Conservation (phyloP, 2,329 filamentous ascomycete genomes). For the Akanthomyces muscarius region DNA sequence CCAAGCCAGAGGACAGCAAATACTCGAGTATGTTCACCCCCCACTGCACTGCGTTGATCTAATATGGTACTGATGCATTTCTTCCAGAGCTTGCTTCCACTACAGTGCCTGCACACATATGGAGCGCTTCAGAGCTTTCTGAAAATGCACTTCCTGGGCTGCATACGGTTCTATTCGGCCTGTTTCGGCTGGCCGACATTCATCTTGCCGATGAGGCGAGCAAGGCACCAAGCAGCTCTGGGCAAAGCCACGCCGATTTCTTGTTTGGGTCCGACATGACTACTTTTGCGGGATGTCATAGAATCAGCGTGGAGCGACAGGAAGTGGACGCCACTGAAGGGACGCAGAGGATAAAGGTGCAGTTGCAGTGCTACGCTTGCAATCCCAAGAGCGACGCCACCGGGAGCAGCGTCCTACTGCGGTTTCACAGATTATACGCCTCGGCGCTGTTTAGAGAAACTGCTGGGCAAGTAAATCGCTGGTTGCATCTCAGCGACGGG, state of each 20-base stretch:
- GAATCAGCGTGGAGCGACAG: slow-evolving; percentile 26
- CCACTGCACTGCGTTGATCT: too few relatives aligned
- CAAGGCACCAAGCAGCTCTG: neutral
- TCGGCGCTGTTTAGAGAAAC: slow-evolving; percentile 7
- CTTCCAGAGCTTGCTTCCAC: neutral
- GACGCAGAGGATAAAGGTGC: neutral
- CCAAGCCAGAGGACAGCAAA: neutral
- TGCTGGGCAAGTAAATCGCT: neutral
- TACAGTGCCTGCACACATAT: slow-evolving; percentile 19
- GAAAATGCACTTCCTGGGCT: slow-evolving; percentile 20
- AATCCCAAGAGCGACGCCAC: slow-evolving; percentile 4
- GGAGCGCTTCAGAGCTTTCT: slow-evolving; percentile 22
- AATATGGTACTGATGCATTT: neutral
- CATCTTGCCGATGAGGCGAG: neutral
- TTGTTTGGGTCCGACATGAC: slow-evolving; percentile 26
- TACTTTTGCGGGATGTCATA: slow-evolving; percentile 28
- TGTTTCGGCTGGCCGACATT: slow-evolving; percentile 26
- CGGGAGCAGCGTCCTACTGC: neutral
- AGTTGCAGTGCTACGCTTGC: slow-evolving; percentile 11
- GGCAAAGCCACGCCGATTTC: slow-evolving; percentile 28
- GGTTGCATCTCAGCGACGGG: neutral
- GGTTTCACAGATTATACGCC: slow-evolving; percentile 8
- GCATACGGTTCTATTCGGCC: slow-evolving; percentile 25
- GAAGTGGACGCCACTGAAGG: neutral
- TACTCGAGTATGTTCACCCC: slow-evolving; percentile 5